phyloP scores from a whole-genome alignment of 192 early-diverging fungal genomes.

The Podila horticola region DNA sequence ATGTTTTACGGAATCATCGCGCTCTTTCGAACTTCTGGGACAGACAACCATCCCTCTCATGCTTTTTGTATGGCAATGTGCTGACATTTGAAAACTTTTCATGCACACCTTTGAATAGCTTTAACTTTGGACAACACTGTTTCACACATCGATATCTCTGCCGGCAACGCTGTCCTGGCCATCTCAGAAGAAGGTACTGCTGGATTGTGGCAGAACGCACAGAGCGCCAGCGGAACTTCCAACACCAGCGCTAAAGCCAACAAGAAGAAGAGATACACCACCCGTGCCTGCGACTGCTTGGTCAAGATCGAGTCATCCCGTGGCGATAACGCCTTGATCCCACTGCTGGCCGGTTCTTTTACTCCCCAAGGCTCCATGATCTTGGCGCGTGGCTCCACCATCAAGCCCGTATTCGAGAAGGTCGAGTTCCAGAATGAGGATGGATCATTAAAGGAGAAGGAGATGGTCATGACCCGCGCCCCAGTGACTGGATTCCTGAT shows the following conservation, averaged over 20 bases:
- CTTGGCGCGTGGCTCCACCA: constrained; percentile 59
- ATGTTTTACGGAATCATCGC: neutral
- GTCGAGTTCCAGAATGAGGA: constrained; percentile 55
- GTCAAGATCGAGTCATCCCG: constrained; percentile 57
- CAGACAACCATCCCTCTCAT: neutral
- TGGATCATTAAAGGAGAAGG: constrained; percentile 43
- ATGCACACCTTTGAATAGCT: constrained; percentile 13
- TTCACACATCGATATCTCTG: constrained; percentile 56
- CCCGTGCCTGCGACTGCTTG: constrained; percentile 52
- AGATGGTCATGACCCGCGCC: constrained; percentile 37
- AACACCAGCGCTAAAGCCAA: constrained; percentile 32
- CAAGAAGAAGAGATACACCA: constrained; percentile 61
- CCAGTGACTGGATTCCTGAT: constrained; percentile 57
- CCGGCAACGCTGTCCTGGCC: constrained; percentile 56
- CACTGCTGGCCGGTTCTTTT: constrained; percentile 58
- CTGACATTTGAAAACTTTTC: neutral
- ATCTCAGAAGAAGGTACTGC: constrained; percentile 65
- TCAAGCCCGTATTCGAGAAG: constrained; percentile 65
- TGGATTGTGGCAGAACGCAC: constrained; percentile 61
- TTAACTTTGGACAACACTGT: constrained; percentile 62
- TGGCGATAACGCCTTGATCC: constrained; percentile 48
- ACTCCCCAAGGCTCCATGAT: constrained; percentile 54
- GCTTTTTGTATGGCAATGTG: neutral
- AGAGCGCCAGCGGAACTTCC: constrained; percentile 38
- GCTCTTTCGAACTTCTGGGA: constrained; percentile 2